Percentiles rank a stretch among this genome's conserved stretches.
Conservation (phyloP, 2,329 filamentous ascomycete species). For the Xylaria sp. region DNA sequence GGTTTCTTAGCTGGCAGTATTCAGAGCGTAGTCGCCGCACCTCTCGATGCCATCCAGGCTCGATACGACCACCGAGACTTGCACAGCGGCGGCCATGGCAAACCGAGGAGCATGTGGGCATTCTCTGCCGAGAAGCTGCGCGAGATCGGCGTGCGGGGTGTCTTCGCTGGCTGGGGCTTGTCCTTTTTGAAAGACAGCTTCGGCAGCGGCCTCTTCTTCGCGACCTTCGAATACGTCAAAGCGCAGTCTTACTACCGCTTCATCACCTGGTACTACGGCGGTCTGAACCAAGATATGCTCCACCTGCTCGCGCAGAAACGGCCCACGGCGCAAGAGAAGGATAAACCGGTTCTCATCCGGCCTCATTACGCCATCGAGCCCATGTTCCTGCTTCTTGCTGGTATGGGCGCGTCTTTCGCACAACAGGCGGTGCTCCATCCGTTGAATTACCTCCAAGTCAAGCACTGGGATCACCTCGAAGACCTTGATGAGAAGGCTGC, state of each 20-base stretch:
- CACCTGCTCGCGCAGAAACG: slow-evolving; percentile 45
- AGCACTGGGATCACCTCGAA: slow-evolving; percentile 69
- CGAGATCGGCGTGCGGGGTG: slow-evolving; percentile 66
- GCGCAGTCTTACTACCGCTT: slow-evolving; percentile 68
- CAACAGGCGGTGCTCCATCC: slow-evolving; percentile 69
- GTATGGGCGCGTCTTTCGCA: slow-evolving; percentile 60
- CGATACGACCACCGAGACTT: slow-evolving; percentile 58
- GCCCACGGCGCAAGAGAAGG: slow-evolving; percentile 30
- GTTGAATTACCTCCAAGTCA: slow-evolving; percentile 62
- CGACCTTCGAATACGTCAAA: slow-evolving; percentile 70
- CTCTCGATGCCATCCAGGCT: slow-evolving; percentile 69
- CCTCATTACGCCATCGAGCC: slow-evolving; percentile 74
- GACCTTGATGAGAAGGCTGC: slow-evolving; percentile 60
- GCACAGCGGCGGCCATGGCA: slow-evolving; percentile 36
- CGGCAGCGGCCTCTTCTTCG: slow-evolving; percentile 68
- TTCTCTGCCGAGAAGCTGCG: slow-evolving; percentile 62
- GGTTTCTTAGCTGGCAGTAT: slow-evolving; percentile 64
- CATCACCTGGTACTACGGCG: slow-evolving; percentile 64
- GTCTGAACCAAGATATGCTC: slow-evolving; percentile 47
- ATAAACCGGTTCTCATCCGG: slow-evolving; percentile 49
- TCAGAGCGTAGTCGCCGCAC: slow-evolving; percentile 67
- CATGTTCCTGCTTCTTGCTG: slow-evolving; percentile 63
- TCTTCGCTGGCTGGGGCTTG: slow-evolving; percentile 69
- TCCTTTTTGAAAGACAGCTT: slow-evolving; percentile 65
- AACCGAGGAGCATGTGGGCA: slow-evolving; percentile 63